Evolutionary conservation across 257 asterid species (phyloP).

Genomic region (Solanum bulbocastanum): DNA sequence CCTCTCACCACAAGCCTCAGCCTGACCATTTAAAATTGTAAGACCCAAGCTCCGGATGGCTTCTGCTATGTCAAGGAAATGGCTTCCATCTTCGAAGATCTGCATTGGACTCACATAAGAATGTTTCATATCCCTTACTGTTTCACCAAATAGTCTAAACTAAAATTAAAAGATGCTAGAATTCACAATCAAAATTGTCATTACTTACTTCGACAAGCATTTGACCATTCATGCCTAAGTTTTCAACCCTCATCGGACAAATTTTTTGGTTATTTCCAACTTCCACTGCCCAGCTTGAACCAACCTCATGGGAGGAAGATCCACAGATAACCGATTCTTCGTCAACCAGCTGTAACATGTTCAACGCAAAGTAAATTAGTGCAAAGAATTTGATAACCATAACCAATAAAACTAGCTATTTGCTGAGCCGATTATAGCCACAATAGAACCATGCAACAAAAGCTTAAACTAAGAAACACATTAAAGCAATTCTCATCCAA

Average conservation of each 20-base stretch:
- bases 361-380: background rate
- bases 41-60: constrained; percentile 80
- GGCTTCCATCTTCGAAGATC: constrained; percentile 49
- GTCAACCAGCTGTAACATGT: constrained; percentile 57
- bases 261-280: constrained; percentile 68
- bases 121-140: background rate
- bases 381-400: background rate
- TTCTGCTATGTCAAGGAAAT: constrained; percentile 79
- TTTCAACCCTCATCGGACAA: constrained; percentile 87
- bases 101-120: background rate
- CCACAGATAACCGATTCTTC: constrained; percentile 50
- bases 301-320: constrained; percentile 58
- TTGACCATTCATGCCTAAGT: constrained; percentile 68
- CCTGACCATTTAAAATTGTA: constrained; percentile 66
- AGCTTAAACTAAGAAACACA: background rate
- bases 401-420: background rate
- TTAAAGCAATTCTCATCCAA: background rate
- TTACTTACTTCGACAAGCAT: constrained; percentile 78
- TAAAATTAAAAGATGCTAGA: background rate
- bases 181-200: background rate
- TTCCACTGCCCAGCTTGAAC: constrained; percentile 99
- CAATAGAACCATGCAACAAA: background rate
- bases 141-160: background rate
- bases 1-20: constrained; percentile 63
- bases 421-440: background rate